A percentile compares a stretch with the other conserved stretches of the same genome.
These are phyloP conservation scores for Colletotrichum liaoningense DNA, from an alignment of 2,329 filamentous ascomycete genomes.

Conservation along the genomic window DNA sequence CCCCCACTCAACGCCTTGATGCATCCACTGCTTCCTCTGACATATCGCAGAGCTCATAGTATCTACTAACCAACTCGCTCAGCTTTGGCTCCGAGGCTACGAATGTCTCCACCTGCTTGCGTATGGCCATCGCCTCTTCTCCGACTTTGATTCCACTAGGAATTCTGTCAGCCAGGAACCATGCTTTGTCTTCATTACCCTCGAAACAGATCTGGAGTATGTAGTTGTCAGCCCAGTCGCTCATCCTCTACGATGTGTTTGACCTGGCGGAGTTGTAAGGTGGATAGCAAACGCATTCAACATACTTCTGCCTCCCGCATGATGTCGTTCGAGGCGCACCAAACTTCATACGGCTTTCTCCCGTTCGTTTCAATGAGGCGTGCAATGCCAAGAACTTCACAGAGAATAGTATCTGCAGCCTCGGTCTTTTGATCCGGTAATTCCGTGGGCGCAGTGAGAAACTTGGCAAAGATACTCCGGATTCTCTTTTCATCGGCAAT, in stretches of 20 bases:
- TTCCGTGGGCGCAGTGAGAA: neutral
- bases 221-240: neutral
- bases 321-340: neutral
- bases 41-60: neutral
- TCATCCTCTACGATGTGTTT: neutral
- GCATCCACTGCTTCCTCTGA: neutral
- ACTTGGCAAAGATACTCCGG: neutral
- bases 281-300: neutral
- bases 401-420: neutral
- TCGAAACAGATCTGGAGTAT: neutral
- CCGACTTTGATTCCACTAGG: neutral
- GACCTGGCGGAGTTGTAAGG: too few relatives aligned
- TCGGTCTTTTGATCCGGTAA: neutral
- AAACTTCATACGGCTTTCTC: neutral
- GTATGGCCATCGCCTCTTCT: neutral
- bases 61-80: neutral
- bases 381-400: neutral
- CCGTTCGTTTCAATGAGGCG: neutral
- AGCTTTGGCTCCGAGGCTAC: neutral
- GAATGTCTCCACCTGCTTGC: neutral
- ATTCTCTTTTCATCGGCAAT: neutral
- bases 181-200: neutral
- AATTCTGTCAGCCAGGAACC: neutral
- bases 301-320: neutral
- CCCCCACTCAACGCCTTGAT: too few relatives aligned